phyloP scores from a whole-genome alignment of 495 filamentous ascomycete genomes.

The Daldinia bambusicola region DNA sequence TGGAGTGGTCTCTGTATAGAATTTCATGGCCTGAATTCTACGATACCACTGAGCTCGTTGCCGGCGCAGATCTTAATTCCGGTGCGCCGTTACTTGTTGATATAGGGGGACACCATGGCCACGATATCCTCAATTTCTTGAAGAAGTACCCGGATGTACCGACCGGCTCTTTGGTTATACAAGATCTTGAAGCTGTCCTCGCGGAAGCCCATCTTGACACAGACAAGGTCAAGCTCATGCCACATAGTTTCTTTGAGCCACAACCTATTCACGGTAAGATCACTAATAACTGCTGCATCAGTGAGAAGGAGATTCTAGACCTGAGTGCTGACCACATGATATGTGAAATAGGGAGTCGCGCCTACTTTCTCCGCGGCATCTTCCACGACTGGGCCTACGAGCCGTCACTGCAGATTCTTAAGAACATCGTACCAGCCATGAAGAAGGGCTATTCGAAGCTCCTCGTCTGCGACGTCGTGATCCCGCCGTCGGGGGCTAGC shows the following conservation, averaged over 20 bases:
- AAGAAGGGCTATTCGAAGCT: slow-evolving; percentile 46
- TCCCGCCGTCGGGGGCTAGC: slow-evolving; percentile 42
- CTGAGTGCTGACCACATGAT: slow-evolving; percentile 10
- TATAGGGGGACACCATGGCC: slow-evolving; percentile 56
- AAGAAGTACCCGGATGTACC: slow-evolving; percentile 48
- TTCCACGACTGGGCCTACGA: slow-evolving; percentile 60
- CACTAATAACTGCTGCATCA: slow-evolving; percentile 7
- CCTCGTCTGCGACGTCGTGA: slow-evolving; percentile 44
- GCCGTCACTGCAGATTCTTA: slow-evolving; percentile 30
- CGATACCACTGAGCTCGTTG: slow-evolving; percentile 37
- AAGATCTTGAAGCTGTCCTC: slow-evolving; percentile 54
- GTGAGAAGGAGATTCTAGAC: slow-evolving; percentile 7
- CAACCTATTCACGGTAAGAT: slow-evolving; percentile 48
- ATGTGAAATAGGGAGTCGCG: slow-evolving; percentile 49
- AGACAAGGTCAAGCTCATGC: slow-evolving; percentile 45
- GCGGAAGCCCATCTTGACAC: slow-evolving; percentile 32
- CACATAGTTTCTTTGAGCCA: slow-evolving; percentile 49
- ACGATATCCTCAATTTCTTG: slow-evolving; percentile 50
- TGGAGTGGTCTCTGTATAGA: slow-evolving; percentile 31
- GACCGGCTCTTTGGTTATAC: slow-evolving; percentile 51
- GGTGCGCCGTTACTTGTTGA: slow-evolving; percentile 52
- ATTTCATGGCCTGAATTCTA: slow-evolving; percentile 46
- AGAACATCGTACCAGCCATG: slow-evolving; percentile 38
- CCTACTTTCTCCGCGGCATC: slow-evolving; percentile 56
- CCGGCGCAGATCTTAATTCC: slow-evolving; percentile 38